A percentile compares a stretch with the other conserved stretches of the same genome.
These are phyloP conservation scores for Phialemoniopsis sp. DNA, from an alignment of 2,329 filamentous ascomycete species.

Conservation along the genomic window DNA sequence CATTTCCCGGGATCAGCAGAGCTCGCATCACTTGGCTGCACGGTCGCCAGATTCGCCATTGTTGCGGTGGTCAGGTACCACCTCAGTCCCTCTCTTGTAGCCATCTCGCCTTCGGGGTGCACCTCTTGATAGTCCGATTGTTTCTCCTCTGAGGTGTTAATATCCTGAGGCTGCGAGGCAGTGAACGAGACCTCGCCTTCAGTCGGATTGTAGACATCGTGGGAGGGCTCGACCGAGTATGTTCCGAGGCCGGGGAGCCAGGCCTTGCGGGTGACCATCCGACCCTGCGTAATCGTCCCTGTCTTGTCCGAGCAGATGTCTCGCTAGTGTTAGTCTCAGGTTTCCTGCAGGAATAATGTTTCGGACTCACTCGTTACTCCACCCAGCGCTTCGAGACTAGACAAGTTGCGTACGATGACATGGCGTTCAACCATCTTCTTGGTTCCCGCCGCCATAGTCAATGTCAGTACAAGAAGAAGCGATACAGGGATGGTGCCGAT, in stretches of 20 bases:
- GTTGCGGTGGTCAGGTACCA: conserved; percentile 48
- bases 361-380: no score
- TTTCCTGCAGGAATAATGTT: no score
- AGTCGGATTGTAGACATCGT: conserved; percentile 57
- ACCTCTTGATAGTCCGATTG: conserved; percentile 30
- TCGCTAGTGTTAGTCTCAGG: no score
- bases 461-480: conserved; percentile 61
- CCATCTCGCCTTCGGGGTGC: conserved; percentile 16
- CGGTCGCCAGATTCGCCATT: conserved; percentile 54
- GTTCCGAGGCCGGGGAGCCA: conserved; percentile 55
- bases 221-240: conserved; percentile 49
- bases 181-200: conserved; percentile 47
- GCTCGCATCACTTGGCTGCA: conserved; percentile 41
- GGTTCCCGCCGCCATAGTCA: conserved; percentile 61
- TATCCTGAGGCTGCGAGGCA: no score
- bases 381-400: no score
- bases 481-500: conserved; percentile 60
- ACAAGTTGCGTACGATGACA: conserved; percentile 49
- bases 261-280: conserved; percentile 61
- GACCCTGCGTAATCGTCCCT: conserved; percentile 61
- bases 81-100: no score
- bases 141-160: no score
- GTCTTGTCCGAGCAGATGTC: no score
- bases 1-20: no score
- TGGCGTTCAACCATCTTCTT: conserved; percentile 51